Percentiles rank a stretch among this genome's conserved stretches.
Conservation (phyloP, 495 filamentous ascomycete species). For the Hyaloscypha finlandica region DNA sequence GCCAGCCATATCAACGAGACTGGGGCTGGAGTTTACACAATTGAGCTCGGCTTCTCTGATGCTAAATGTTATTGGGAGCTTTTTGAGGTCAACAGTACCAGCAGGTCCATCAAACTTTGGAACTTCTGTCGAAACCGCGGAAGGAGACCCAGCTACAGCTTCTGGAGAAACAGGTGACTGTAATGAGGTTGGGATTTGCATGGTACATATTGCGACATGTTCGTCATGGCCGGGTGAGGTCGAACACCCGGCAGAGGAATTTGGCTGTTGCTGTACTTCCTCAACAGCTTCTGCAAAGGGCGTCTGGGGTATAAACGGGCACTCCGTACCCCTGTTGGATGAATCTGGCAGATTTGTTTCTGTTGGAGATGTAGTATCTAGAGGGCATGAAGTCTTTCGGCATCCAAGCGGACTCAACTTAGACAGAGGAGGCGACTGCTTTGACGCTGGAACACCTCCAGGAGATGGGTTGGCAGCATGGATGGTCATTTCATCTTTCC, state of each 20-base stretch:
- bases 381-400: neutral
- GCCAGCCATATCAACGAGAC: neutral
- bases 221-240: neutral
- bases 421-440: neutral
- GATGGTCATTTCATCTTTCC: neutral
- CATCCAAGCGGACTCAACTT: neutral
- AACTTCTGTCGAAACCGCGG: neutral
- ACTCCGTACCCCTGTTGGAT: neutral
- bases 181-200: neutral
- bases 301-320: too few species aligned
- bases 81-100: slow-evolving; percentile 26
- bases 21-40: neutral
- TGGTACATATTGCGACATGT: neutral
- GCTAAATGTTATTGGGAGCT: slow-evolving; percentile 9
- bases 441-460: neutral
- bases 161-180: neutral
- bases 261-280: neutral
- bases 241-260: slow-evolving; percentile 7
- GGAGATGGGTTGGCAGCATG: neutral
- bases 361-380: neutral
- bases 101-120: slow-evolving; percentile 13
- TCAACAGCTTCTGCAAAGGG: neutral
- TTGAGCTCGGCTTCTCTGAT: neutral
- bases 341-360: neutral
- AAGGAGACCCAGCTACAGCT: neutral